Percentiles rank a stretch among this genome's conserved stretches.
These are phyloP conservation scores for Diutina rugosa DNA, from an alignment of 1,139 yeast genomes.

Conservation along the genomic window DNA sequence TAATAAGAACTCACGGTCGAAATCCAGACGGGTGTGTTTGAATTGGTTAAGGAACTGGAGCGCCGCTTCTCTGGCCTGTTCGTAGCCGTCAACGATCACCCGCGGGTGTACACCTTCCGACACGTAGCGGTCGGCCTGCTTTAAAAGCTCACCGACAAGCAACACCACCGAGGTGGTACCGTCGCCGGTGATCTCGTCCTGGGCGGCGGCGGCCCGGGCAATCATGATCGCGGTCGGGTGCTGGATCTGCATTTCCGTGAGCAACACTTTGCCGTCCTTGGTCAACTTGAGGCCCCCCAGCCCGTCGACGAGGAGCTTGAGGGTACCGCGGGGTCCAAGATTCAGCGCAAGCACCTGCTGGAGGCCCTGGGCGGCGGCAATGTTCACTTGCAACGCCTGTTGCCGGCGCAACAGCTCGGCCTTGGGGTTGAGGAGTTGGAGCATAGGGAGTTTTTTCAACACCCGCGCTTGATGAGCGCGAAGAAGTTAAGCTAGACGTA, in stretches of 20 bases:
- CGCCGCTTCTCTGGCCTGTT: constrained; percentile 68
- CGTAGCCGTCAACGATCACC: constrained; percentile 90
- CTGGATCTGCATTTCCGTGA: constrained; percentile 96
- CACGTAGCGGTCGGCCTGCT: constrained; percentile 87
- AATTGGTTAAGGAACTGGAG: constrained; percentile 57
- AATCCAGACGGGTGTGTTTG: constrained; percentile 26
- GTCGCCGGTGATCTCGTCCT: constrained; percentile 97
- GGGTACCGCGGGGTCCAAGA: constrained; percentile 94
- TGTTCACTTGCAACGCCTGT: constrained; percentile 92
- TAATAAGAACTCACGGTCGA: constrained; percentile 77
- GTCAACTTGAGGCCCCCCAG: constrained; percentile 92
- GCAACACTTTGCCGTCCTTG: constrained; percentile 89
- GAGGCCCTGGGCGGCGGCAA: constrained; percentile 92
- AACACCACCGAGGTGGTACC: constrained; percentile 98
- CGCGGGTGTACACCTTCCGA: constrained; percentile 96
- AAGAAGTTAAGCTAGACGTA: background rate
- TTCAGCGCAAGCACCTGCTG: constrained; percentile 87
- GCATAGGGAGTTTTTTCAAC: constrained; percentile 15
- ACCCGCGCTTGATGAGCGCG: background rate
- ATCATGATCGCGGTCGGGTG: constrained; percentile 99
- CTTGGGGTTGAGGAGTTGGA: constrained; percentile 89
- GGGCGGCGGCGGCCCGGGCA: constrained; percentile 97
- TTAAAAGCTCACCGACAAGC: constrained; percentile 85
- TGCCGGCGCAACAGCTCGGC: constrained; percentile 91
- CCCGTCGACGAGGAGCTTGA: constrained; percentile 94